Conservation (phyloP, 345 rosid species). For the Brassica nigra region DNA sequence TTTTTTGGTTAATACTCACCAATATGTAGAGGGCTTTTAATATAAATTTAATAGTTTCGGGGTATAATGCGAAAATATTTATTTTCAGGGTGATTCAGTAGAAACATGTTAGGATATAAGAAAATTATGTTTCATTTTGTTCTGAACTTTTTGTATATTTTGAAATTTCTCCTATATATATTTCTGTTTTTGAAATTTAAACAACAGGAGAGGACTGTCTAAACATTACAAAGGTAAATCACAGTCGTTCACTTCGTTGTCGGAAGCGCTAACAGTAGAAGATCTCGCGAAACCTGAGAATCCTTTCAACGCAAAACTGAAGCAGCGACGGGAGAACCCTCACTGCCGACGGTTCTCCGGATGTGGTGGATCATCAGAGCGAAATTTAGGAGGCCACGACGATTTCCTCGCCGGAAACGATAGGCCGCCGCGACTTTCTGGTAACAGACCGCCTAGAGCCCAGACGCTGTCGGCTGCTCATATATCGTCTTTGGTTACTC, state of each 20-base stretch:
- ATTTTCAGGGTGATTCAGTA: not conserved
- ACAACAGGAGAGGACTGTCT: constrained; percentile 46
- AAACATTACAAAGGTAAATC: constrained; percentile 51
- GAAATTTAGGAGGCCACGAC: constrained; percentile 27
- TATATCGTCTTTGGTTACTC: constrained; percentile 34
- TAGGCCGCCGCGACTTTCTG: constrained; percentile 31
- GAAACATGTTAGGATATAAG: not conserved
- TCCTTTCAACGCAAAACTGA: constrained; percentile 44
- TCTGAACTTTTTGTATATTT: not conserved
- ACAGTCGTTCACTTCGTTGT: constrained; percentile 45
- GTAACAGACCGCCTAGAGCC: constrained; percentile 34
- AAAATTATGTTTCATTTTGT: not conserved
- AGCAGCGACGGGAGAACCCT: constrained; percentile 35
- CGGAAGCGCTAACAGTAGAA: constrained; percentile 33
- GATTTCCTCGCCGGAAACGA: constrained; percentile 13
- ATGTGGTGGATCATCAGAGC: constrained; percentile 33
- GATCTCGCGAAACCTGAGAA: constrained; percentile 49
- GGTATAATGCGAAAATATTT: not conserved
- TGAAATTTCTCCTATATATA: not conserved
- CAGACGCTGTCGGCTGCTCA: constrained; percentile 42
- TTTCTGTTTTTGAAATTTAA: not conserved
- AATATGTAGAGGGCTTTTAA: not conserved
- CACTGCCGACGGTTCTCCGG: constrained; percentile 29
- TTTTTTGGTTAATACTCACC: not conserved
- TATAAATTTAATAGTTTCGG: not conserved